Evolutionary conservation across 164 flowering plant genomes (phyloP), one percentile per base, ranked within the genome.

Genomic region (Vitis amurensis): DNA sequence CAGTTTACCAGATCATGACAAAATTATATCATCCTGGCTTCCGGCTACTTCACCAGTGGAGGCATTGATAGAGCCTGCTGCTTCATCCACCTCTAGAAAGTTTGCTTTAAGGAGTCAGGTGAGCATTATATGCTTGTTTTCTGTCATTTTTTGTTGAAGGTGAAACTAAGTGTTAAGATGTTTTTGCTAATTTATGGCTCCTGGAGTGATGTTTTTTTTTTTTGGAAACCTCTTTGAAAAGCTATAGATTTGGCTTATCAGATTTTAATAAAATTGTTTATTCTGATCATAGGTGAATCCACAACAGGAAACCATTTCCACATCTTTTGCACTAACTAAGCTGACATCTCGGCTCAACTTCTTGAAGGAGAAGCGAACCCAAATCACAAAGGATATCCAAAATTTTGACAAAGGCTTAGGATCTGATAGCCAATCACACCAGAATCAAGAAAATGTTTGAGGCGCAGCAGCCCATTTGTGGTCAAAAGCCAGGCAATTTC

Each of bases 331-430:
- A n/a, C 77, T 92, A 67, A 74, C 92, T 69, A 89, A 87, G 80
- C 76, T 92, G 75, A 88, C 97, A 64, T 87, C 79, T 63, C 73
- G 96, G 61, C 89, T 95, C 65, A 88, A 86, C 84, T 89, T 89
- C 73, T 77, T 90, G 73, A 92, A 90, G 77, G 97, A 92, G 75
- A 76, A 87, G 52, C 86, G 97, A 1, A 79, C 82, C 27, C 95
- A 86, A 76, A 81, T 87, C 48, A 83, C 87, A 71, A 84, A 72
- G 71, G 97, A 92, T 79, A 80, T 87, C 67, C 89, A 85, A 51
- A 81, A 63, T 69, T 17, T 79, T 67, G 94, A 90, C 59, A 77
- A 59, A 52, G 61, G 73, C 67, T 63, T 71, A 53, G 70, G 65
- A 15, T 66, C 80, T 52, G 73, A 61, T 68, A 15, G 51, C 16